Conservation (phyloP, 2,329 filamentous ascomycete genomes). For the Colletotrichum sp. region DNA sequence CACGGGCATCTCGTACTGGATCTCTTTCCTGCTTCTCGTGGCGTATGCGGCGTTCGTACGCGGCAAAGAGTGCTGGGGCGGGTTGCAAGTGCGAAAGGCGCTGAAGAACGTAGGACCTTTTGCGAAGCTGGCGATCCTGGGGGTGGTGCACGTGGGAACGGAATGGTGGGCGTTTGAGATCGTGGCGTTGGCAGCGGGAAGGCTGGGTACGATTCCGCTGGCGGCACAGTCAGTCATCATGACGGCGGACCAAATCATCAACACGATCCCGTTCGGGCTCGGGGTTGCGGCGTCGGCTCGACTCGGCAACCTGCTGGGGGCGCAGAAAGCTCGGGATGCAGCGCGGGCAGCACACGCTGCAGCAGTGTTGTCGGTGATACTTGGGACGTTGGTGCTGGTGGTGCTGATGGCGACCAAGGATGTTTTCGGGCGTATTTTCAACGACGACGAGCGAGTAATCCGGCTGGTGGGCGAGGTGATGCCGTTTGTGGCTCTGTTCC, state of each 20-base stretch:
- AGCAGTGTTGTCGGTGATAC: slow-evolving; percentile 73
- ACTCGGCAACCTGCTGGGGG: slow-evolving; percentile 81
- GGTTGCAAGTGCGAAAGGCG: slow-evolving; percentile 66
- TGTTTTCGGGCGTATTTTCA: slow-evolving; percentile 81
- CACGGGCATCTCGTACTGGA: slow-evolving; percentile 86
- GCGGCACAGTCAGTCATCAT: slow-evolving; percentile 89
- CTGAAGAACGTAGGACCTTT: slow-evolving; percentile 74
- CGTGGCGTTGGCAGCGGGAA: slow-evolving; percentile 81
- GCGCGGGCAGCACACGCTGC: slow-evolving; percentile 76
- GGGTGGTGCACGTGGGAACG: slow-evolving; percentile 83
- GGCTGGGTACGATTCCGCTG: slow-evolving; percentile 78
- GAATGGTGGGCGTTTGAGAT: slow-evolving; percentile 98
- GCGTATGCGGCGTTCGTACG: slow-evolving; percentile 74
- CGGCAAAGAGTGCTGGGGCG: slow-evolving; percentile 82
- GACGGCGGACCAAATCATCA: slow-evolving; percentile 86
- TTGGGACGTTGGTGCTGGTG: slow-evolving; percentile 71
- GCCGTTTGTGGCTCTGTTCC: slow-evolving; percentile 87
- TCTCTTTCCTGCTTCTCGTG: slow-evolving; percentile 78
- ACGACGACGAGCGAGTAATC: slow-evolving; percentile 76
- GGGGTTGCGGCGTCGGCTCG: slow-evolving; percentile 81
- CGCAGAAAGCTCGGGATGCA: slow-evolving; percentile 68
- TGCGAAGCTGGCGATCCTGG: slow-evolving; percentile 74
- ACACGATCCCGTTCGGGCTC: slow-evolving; percentile 85
- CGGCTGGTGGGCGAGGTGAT: slow-evolving; percentile 77
- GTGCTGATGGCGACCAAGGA: slow-evolving; percentile 74